Evolutionary conservation across 2,329 filamentous ascomycete species (phyloP).

Genomic region (Colletotrichum sp.): DNA sequence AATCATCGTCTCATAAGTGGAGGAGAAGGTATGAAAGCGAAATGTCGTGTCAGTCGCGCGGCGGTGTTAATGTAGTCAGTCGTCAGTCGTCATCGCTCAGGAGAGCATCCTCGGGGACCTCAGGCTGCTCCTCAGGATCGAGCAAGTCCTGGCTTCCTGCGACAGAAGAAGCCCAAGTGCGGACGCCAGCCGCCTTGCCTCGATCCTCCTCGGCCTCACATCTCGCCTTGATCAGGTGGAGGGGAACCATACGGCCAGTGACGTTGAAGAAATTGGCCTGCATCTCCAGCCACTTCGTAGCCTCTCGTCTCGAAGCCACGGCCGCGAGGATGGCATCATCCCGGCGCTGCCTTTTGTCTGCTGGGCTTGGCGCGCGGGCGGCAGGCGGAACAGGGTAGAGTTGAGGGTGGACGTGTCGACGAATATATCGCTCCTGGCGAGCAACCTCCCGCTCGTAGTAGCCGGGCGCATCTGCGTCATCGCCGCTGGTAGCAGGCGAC

Average conservation of each 20-base stretch:
- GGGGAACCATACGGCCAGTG: slow-evolving; percentile 44
- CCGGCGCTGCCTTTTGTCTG: slow-evolving; percentile 10
- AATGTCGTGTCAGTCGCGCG: background rate
- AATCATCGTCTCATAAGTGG: background rate
- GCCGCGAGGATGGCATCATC: slow-evolving; percentile 40
- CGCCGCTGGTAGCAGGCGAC: slow-evolving; percentile 14
- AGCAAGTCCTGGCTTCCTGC: slow-evolving; percentile 9
- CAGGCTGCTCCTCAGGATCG: slow-evolving; percentile 2
- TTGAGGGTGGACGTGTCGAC: slow-evolving; percentile 30
- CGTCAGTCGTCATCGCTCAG: slow-evolving; percentile 7
- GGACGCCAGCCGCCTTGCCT: slow-evolving; percentile 8
- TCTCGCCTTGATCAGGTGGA: slow-evolving; percentile 39
- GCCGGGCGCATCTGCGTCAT: slow-evolving; percentile 12
- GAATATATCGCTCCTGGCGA: slow-evolving; percentile 34
- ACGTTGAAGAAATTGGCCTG: slow-evolving; percentile 49
- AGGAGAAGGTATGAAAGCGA: background rate
- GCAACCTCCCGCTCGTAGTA: slow-evolving; percentile 21
- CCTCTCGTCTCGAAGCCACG: slow-evolving; percentile 36
- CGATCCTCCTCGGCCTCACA: slow-evolving; percentile 33
- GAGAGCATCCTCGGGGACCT: slow-evolving; percentile 15
- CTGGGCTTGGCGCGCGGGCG: slow-evolving; percentile 25
- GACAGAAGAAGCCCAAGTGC: slow-evolving; percentile 16
- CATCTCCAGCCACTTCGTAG: slow-evolving; percentile 43
- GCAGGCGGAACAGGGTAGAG: slow-evolving; percentile 35
- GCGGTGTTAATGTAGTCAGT: background rate